These are phyloP conservation scores for Pseudopithomyces maydicus DNA, from an alignment of 2,329 filamentous ascomycete genomes.

Conservation along the genomic window DNA sequence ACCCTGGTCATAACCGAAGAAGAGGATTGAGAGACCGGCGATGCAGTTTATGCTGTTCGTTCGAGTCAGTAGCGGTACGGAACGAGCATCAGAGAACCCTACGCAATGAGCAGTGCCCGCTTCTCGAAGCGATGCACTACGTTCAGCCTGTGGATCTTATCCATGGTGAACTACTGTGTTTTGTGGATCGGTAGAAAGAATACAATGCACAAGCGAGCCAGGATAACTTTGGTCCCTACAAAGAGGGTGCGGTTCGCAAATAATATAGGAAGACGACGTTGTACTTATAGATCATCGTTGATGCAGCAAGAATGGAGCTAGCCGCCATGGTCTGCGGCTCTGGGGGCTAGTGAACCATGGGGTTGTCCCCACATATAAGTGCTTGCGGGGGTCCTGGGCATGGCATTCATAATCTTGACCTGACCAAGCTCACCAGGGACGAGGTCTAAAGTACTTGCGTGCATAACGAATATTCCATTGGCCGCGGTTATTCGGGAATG, in stretches of 20 bases:
- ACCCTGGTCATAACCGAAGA: constrained; percentile 42
- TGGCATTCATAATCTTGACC: neutral
- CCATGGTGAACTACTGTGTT: constrained; percentile 18
- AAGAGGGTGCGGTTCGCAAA: neutral
- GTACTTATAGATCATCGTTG: neutral
- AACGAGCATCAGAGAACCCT: neutral
- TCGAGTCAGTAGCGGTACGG: neutral
- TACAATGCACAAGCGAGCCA: too few species aligned
- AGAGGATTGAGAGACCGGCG: constrained; percentile 36
- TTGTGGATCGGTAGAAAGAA: too few species aligned
- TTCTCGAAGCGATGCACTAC: constrained; percentile 23
- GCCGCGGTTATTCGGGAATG: neutral
- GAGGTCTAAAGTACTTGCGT: neutral
- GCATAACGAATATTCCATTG: neutral
- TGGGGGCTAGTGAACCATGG: neutral
- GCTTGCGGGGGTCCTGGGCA: neutral
- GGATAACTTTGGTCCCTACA: neutral
- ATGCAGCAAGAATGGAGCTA: neutral
- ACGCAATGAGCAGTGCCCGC: constrained; percentile 31
- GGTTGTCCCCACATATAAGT: neutral
- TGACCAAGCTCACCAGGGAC: neutral
- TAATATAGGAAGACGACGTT: neutral
- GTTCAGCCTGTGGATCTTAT: constrained; percentile 30
- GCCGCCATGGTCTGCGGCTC: neutral
- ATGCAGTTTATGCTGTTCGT: constrained; percentile 29